Evolutionary conservation across 164 flowering plant species (phyloP).

Genomic region (Chimonanthus praecox): DNA sequence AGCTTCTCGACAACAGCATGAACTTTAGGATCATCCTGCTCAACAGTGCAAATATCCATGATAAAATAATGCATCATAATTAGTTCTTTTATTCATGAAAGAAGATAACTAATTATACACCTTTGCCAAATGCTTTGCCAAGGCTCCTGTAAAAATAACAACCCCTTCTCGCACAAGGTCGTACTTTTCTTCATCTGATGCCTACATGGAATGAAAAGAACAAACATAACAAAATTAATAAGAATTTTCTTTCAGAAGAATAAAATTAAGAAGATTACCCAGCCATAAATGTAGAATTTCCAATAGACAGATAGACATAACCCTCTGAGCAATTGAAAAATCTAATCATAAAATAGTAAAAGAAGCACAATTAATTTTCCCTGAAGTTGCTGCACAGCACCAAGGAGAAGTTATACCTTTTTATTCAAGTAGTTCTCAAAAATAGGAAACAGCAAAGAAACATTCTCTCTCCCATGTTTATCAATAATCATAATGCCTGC

Average conservation of each 20-base stretch:
- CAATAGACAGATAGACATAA: neutral
- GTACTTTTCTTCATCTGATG: constrained; percentile 87
- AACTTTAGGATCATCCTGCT: constrained; percentile 94
- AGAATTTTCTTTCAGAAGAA: no score
- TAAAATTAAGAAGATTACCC: neutral
- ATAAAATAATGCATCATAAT: neutral
- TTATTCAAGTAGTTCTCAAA: constrained; percentile 96
- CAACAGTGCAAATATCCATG: constrained; percentile 10
- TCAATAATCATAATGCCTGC: constrained; percentile 93
- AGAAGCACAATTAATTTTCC: neutral
- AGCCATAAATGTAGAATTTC: neutral
- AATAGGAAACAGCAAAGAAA: constrained; percentile 90
- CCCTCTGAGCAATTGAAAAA: neutral
- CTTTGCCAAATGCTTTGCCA: constrained; percentile 89
- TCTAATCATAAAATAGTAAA: neutral
- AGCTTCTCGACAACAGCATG: constrained; percentile 88
- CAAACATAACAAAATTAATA: neutral
- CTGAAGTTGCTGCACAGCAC: neutral
- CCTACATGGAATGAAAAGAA: constrained; percentile 31
- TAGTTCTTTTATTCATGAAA: neutral
- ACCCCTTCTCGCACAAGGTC: constrained; percentile 99
- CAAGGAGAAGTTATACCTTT: constrained; percentile 41
- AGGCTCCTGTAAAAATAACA: constrained; percentile 92
- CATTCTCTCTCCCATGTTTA: constrained; percentile 89
- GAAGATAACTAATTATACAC: constrained; percentile 22